Evolutionary conservation across 1,284 basidiomycete species (phyloP), one percentile per base, ranked within the genome.

Genomic region (Phylloboletellus chloephorus): DNA sequence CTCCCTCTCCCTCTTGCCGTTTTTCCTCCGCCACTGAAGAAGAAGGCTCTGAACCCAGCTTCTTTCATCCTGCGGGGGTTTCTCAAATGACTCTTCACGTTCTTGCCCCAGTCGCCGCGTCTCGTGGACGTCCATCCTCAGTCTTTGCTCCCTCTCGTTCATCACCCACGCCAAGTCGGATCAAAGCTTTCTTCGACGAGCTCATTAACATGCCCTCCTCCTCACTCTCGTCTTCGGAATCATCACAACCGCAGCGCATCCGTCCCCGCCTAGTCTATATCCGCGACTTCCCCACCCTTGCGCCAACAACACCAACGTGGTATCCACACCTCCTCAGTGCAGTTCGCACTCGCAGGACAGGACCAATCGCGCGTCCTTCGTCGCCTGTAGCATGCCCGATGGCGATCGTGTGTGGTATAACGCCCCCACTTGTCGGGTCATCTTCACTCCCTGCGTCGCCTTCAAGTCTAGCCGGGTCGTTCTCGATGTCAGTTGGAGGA

Each of bases 251-350:
- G 44, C 59, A 21, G 48, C 55, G 33, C 52, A 52, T 39, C 16
- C 67, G 71, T 43, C 82, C 85, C 8, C 80, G 89, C n/a, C 73
- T 94, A 7, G 73, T 94, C 37, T 88, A 91, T 52, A 71, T 94
- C 39, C 82, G 88, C 42, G 86, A 91, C 56, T 87, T 85, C 48
- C 72, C 79, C 5, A 83, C 79, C 0, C 76, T 94, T 41, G 78
- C 85, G 0, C 64, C 79, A 4, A 79, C 84, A 5, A 80, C 86
- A 7, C 70, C 80, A 2, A 65, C 72, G 1, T 92, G 91, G 89
- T 93, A 87, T 58, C 79, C 87, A 3, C 72, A 81, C 22, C 70
- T 94, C 11, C 69, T 90, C 8, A 72, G 78, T 29, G 82, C 88
- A 7, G 84, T 92, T 7, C 78, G 81, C 35, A 71, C 80, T 43